Conservation (phyloP, 2,329 filamentous ascomycete genomes). For the Tolypocladium ovalisporum region DNA sequence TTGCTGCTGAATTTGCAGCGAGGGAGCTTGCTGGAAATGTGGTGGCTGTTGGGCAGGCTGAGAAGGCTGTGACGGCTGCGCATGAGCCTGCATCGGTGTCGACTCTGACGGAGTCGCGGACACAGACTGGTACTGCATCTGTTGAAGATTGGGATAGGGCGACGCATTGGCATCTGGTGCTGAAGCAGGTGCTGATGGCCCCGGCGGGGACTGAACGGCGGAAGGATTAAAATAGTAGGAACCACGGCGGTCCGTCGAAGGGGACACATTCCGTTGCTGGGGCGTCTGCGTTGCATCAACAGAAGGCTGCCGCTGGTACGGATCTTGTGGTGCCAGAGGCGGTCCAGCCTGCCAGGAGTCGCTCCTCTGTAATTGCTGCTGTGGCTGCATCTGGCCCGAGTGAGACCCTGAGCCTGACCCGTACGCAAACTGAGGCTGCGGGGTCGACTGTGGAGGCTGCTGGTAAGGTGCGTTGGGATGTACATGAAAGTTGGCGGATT, state of each 20-base stretch:
- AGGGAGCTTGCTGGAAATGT: conserved; percentile 1
- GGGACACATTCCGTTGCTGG: conserved; percentile 16
- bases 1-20: conserved; percentile 15
- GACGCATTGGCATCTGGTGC: conserved; percentile 33
- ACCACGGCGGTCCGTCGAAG: conserved; percentile 37
- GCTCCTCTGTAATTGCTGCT: conserved; percentile 34
- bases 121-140: conserved; percentile 32
- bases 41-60: conserved; percentile 13
- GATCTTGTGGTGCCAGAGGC: conserved; percentile 24
- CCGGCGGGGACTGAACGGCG: conserved; percentile 18
- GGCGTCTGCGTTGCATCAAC: conserved; percentile 16
- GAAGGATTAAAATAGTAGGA: conserved; percentile 46
- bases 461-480: conserved; percentile 10
- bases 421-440: conserved; percentile 33
- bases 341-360: conserved; percentile 39
- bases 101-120: conserved; percentile 23
- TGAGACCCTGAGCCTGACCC: conserved; percentile 27
- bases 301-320: conserved; percentile 14
- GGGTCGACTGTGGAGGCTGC: conserved; percentile 18
- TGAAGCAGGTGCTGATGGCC: conserved; percentile 25
- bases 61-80: conserved; percentile 19
- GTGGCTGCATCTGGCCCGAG: conserved; percentile 31
- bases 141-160: conserved; percentile 42
- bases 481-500: conserved; percentile 24
- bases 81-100: conserved; percentile 17